A percentile compares a stretch with the other conserved stretches of the same genome.
These are phyloP conservation scores for Colletotrichum somersetense DNA, from an alignment of 2,329 filamentous ascomycete species.

Conservation along the genomic window DNA sequence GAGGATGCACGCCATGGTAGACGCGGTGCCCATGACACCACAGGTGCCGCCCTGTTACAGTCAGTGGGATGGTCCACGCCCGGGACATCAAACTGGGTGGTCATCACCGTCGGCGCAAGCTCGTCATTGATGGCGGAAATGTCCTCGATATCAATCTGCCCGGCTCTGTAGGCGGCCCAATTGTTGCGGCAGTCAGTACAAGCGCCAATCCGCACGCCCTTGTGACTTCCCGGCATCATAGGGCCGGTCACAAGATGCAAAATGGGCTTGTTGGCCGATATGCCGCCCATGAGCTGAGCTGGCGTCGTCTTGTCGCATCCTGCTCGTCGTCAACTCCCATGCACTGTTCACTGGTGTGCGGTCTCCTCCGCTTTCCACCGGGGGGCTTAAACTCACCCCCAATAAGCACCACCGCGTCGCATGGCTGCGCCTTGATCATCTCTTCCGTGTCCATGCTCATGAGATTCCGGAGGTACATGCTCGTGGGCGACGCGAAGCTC, in stretches of 20 bases:
- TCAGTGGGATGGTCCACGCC: not conserved
- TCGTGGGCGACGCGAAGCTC: constrained; percentile 76
- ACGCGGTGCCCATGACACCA: constrained; percentile 92
- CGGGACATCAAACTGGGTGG: constrained; percentile 41
- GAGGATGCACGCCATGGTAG: constrained; percentile 88
- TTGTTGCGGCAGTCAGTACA: constrained; percentile 82
- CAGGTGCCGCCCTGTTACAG: constrained; percentile 75
- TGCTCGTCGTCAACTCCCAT: constrained; percentile 45
- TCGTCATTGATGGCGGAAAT: constrained; percentile 79
- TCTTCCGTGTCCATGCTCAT: constrained; percentile 88
- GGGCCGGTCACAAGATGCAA: constrained; percentile 78
- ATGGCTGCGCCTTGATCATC: constrained; percentile 79
- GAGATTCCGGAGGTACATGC: constrained; percentile 80
- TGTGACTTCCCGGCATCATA: constrained; percentile 80
- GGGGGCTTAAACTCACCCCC: constrained; percentile 62
- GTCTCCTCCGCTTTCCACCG: not conserved
- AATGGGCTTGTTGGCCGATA: constrained; percentile 80
- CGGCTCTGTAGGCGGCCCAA: constrained; percentile 77
- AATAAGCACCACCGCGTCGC: constrained; percentile 76
- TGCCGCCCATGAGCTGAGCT: constrained; percentile 80
- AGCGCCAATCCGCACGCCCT: constrained; percentile 74
- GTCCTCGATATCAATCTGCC: constrained; percentile 77
- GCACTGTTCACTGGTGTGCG: not conserved
- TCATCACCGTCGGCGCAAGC: constrained; percentile 73
- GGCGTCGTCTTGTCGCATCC: constrained; percentile 82